phyloP scores from a whole-genome alignment of 805 yeast genomes.

The Debaryomyces maramus region DNA sequence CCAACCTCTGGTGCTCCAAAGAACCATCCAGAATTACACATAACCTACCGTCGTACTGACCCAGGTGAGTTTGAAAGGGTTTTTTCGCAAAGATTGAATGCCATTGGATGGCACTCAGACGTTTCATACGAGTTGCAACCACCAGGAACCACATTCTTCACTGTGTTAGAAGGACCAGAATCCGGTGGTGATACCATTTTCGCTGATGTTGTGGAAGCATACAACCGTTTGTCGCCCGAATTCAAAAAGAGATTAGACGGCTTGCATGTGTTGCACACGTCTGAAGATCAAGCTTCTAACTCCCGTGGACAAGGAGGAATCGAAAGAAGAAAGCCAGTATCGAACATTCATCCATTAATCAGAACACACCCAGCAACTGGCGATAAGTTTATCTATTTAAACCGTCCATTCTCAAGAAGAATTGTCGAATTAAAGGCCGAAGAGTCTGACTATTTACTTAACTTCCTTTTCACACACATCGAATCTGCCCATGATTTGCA shows the following conservation, averaged over 20 bases:
- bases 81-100: constrained; percentile 35
- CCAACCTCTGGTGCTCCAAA: constrained; percentile 73
- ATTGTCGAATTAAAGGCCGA: constrained; percentile 73
- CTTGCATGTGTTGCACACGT: constrained; percentile 68
- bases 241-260: constrained; percentile 59
- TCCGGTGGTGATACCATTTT: constrained; percentile 81
- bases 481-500: constrained; percentile 60
- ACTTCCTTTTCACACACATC: constrained; percentile 55
- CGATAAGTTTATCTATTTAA: constrained; percentile 57
- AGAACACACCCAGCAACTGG: constrained; percentile 73
- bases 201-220: constrained; percentile 70
- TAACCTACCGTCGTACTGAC: constrained; percentile 54
- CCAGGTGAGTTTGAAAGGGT: constrained; percentile 36
- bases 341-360: constrained; percentile 66
- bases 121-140: constrained; percentile 73
- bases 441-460: constrained; percentile 62
- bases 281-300: constrained; percentile 65
- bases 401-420: constrained; percentile 61
- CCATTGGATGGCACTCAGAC: constrained; percentile 67
- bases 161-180: constrained; percentile 56
- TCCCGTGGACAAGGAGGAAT: constrained; percentile 58
- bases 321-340: constrained; percentile 63
- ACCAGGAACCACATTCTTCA: constrained; percentile 68
- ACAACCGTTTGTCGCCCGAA: constrained; percentile 65
- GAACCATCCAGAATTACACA: constrained; percentile 62